Conservation (phyloP, 2,329 filamentous ascomycete genomes). For the Pseudogymnoascus sp. region DNA sequence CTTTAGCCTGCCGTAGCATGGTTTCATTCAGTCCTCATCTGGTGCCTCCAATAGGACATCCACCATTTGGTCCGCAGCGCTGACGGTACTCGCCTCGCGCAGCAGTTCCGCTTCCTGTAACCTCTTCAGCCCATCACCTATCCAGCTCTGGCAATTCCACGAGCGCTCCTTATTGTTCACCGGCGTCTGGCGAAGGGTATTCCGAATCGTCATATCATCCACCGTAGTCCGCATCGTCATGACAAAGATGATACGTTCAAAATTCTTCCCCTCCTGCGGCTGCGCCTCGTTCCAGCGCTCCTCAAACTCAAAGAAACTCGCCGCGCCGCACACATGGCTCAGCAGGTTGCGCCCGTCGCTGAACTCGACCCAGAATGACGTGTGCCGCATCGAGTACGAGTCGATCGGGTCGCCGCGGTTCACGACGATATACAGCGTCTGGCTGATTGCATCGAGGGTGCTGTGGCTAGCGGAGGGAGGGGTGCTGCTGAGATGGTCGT, state of each 20-base stretch:
- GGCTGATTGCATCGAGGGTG: conserved; percentile 1
- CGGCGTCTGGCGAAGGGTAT: conserved; percentile 5
- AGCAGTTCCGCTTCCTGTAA: neutral
- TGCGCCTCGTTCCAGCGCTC: conserved; percentile 6
- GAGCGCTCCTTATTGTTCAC: conserved; percentile 10
- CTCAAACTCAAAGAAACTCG: conserved; percentile 10
- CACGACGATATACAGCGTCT: conserved; percentile 1
- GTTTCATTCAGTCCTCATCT: conserved; percentile 11
- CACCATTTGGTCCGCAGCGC: conserved; percentile 7
- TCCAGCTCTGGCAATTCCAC: conserved; percentile 12
- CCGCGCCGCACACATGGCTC: conserved; percentile 6
- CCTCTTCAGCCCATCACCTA: conserved; percentile 5
- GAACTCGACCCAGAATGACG: conserved; percentile 5
- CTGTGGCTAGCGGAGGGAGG: neutral
- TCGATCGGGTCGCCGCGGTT: conserved; percentile 10
- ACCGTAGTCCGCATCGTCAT: neutral
- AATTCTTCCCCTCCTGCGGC: conserved; percentile 1
- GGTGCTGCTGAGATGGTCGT: neutral
- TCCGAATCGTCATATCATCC: conserved; percentile 8
- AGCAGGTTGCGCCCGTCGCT: conserved; percentile 10
- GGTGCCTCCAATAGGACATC: conserved; percentile 8
- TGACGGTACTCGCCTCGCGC: neutral
- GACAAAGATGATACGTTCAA: neutral
- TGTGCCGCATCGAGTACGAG: conserved; percentile 9
- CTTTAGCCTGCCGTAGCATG: neutral